These are phyloP conservation scores for Hibiscus mutabilis DNA, from an alignment of 345 rosid species.

Conservation along the genomic window DNA sequence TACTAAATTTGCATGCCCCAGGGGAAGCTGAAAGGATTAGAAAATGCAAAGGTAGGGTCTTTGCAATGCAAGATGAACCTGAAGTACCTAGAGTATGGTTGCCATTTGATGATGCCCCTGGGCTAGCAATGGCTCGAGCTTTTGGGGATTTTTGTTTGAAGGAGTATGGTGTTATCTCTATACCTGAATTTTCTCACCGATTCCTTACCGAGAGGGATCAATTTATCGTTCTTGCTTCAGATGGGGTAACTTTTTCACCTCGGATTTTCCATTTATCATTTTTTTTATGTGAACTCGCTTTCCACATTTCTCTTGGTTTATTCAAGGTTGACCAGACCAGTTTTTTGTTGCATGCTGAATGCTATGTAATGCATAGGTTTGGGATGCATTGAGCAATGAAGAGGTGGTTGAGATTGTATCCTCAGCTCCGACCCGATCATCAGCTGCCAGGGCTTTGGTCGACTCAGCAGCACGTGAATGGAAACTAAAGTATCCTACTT, in stretches of 20 bases:
- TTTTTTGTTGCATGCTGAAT: neutral
- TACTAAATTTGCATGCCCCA: conserved; percentile 21
- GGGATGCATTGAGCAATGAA: conserved; percentile 98
- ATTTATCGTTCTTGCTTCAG: conserved; percentile 95
- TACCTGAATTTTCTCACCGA: conserved; percentile 90
- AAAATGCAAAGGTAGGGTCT: conserved; percentile 93
- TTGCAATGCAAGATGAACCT: conserved; percentile 98
- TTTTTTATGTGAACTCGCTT: neutral
- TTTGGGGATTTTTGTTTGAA: conserved; percentile 98
- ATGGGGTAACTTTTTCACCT: conserved; percentile 59
- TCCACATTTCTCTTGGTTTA: neutral
- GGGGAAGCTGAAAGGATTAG: conserved; percentile 98
- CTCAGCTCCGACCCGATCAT: conserved; percentile 68
- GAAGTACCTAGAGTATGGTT: conserved; percentile 97
- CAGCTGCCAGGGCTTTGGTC: conserved; percentile 81
- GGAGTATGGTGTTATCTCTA: conserved; percentile 94
- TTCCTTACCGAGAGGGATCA: conserved; percentile 79
- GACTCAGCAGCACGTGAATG: conserved; percentile 88
- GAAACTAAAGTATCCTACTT: conserved; percentile 96
- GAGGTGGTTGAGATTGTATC: conserved; percentile 92
- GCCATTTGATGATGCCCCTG: conserved; percentile 99
- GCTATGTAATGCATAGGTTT: conserved; percentile 38
- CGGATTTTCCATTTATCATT: neutral
- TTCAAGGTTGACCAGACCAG: neutral
- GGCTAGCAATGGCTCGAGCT: conserved; percentile 98